Base-by-base conservation (phyloP, 805 yeast species). In the Clavispora fructus region DNA sequence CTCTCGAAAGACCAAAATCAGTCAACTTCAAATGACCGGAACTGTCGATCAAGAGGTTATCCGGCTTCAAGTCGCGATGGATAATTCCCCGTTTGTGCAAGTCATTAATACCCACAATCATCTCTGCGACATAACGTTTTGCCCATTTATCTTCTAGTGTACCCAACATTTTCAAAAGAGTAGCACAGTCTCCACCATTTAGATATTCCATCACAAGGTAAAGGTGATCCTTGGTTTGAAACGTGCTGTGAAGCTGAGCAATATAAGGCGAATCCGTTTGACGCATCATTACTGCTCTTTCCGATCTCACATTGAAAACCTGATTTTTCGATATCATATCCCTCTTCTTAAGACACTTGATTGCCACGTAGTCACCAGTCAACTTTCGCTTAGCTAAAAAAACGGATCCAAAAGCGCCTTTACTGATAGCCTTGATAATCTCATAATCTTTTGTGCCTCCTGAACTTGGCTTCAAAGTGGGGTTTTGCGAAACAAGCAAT, bases 251-350 rank as follows among this genome's bases (percentile, higher is more conserved):
- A 28, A 94, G 71, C 59, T 85, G 90, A 1, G 96, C 98, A 49
- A 94, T 97, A 61, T 85, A 89, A 0, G 96, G 95, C 33, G 92
- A 85, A 51, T 90, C 92, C 2, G 95, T 80, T 60, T 94, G 98
- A 2, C 95, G 83, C 95, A 94, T 94, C 90, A 94, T 84, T n/a
- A 92, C 92, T 0, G 97, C 97, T 39, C 99, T 71, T 63, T 95
- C 99, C 1, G 96, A 87, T 57, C 86, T 87, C 29, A 95, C 96
- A 61, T 94, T 94, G 17, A 91, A 82, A 6, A 92, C 92, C 69
- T 94, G 99, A 71, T 95, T 95, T 67, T 92, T 94, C 1, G 96
- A 92, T 49, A 94, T 83, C 98, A 94, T 94, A 64, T 94, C 98
- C 3, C 95, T 78, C 64, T 94, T 94, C 56, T 83, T 87, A 51